Conservation (phyloP, 148 eudicot species). For the Chenopodium suecicum region DNA sequence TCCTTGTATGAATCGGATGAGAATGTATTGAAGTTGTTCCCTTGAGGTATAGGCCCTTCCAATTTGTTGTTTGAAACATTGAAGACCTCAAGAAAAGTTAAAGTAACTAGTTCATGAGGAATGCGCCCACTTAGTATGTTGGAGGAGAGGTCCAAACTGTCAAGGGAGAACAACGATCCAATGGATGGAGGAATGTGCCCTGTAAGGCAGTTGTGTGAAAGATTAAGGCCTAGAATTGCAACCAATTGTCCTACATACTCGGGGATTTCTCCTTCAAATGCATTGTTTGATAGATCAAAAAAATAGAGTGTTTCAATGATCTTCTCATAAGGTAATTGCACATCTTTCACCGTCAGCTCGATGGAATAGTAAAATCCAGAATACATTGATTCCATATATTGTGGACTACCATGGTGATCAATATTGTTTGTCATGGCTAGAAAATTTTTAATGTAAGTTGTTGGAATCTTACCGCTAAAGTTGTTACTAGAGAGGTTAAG, state of each 20-base stretch:
- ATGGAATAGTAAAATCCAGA: no score
- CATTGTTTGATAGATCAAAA: constrained; percentile 23
- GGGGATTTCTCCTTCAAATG: constrained; percentile 33
- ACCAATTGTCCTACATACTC: constrained; percentile 17
- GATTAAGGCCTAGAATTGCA: constrained; percentile 24
- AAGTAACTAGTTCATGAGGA: constrained; percentile 21
- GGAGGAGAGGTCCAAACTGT: constrained; percentile 33
- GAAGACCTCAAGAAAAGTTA: constrained; percentile 23
- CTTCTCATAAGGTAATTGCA: background rate
- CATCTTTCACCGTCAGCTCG: no score
- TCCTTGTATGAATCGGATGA: constrained; percentile 15
- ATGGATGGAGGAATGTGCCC: constrained; percentile 29
- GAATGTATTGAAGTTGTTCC: constrained; percentile 26
- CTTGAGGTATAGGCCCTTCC: constrained; percentile 21
- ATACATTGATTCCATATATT: no score
- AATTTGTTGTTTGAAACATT: constrained; percentile 26
- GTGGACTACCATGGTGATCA: no score
- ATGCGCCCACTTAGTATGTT: constrained; percentile 27
- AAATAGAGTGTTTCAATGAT: constrained; percentile 4
- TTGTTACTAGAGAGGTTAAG: no score
- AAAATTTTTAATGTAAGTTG: no score
- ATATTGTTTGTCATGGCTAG: no score
- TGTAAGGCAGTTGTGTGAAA: constrained; percentile 31
- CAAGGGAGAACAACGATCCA: constrained; percentile 13
- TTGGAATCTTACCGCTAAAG: no score